A percentile compares a stretch with the other conserved stretches of the same genome.
These are phyloP conservation scores for Arxiozyma bovina DNA, from an alignment of 1,139 yeast species.

Conservation along the genomic window DNA sequence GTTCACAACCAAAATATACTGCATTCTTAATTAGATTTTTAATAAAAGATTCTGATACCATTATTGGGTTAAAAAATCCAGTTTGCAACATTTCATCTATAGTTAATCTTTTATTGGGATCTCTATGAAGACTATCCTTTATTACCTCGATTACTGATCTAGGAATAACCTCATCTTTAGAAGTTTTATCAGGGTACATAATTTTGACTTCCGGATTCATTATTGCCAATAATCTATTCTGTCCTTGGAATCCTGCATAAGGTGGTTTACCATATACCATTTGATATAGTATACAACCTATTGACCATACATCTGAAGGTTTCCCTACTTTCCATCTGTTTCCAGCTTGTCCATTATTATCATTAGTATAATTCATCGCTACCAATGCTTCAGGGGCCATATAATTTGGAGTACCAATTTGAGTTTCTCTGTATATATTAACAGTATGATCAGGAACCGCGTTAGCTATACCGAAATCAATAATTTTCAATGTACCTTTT, in stretches of 20 bases:
- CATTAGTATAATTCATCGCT: constrained; percentile 40
- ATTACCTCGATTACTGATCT: constrained; percentile 62
- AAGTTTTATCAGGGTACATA: constrained; percentile 54
- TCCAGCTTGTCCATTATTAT: constrained; percentile 25
- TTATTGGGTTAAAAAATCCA: constrained; percentile 63
- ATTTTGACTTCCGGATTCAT: constrained; percentile 79
- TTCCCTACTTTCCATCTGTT: constrained; percentile 82
- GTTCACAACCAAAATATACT: constrained; percentile 52
- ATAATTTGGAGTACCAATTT: constrained; percentile 91
- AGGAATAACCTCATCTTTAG: constrained; percentile 61
- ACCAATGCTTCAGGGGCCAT: constrained; percentile 96
- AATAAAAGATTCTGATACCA: constrained; percentile 59
- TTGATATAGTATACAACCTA: constrained; percentile 93
- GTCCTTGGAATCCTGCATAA: constrained; percentile 71
- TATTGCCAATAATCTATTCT: constrained; percentile 74
- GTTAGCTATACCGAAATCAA: constrained; percentile 94
- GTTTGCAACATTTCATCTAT: constrained; percentile 51
- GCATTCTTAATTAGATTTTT: constrained; percentile 70
- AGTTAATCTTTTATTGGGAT: constrained; percentile 63
- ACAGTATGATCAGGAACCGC: constrained; percentile 90
- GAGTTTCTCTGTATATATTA: constrained; percentile 81
- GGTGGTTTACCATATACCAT: constrained; percentile 94
- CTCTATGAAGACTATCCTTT: constrained; percentile 61
- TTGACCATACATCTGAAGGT: constrained; percentile 96
- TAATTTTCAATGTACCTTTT: constrained; percentile 72